phyloP scores from a whole-genome alignment of 2,329 filamentous ascomycete species.

The Byssothecium circinans region DNA sequence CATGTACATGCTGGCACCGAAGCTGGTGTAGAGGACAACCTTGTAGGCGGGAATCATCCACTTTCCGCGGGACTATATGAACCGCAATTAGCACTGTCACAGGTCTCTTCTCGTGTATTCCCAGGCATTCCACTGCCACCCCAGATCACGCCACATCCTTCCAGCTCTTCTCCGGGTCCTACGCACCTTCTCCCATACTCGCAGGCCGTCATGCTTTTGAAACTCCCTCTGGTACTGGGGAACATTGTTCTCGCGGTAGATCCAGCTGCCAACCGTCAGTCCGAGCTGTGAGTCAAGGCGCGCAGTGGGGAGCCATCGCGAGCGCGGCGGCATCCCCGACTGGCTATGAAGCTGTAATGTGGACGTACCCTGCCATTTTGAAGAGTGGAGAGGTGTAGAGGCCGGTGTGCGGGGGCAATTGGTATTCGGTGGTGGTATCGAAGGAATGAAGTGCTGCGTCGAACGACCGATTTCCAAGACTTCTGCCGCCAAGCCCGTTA shows the following conservation, averaged over 20 bases:
- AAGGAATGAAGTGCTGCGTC: constrained; percentile 30
- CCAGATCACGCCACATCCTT: constrained; percentile 1
- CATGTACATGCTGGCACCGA: constrained; percentile 70
- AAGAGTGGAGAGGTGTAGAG: constrained; percentile 40
- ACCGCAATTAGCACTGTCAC: constrained; percentile 16
- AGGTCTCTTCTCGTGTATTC: background rate
- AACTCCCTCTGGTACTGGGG: constrained; percentile 73
- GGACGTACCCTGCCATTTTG: constrained; percentile 48
- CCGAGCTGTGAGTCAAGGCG: constrained; percentile 16
- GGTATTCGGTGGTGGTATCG: constrained; percentile 33
- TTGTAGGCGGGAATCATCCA: constrained; percentile 70
- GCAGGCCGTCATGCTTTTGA: constrained; percentile 71
- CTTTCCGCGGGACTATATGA: constrained; percentile 66
- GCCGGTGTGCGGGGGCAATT: constrained; percentile 35
- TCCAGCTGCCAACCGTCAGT: constrained; percentile 41
- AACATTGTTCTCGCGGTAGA: constrained; percentile 77
- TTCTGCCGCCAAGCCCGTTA: constrained; percentile 9
- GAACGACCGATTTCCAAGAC: constrained; percentile 24
- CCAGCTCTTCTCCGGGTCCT: constrained; percentile 11
- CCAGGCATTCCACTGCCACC: background rate
- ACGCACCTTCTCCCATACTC: constrained; percentile 79
- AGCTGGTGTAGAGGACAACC: constrained; percentile 62
- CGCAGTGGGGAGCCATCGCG: constrained; percentile 12
- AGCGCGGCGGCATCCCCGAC: constrained; percentile 2
- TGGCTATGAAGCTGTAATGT: constrained; percentile 15